Percentiles rank a stretch among this genome's conserved stretches.
Conservation (phyloP, 1,284 basidiomycete genomes). For the Papiliotrema flavescens region DNA sequence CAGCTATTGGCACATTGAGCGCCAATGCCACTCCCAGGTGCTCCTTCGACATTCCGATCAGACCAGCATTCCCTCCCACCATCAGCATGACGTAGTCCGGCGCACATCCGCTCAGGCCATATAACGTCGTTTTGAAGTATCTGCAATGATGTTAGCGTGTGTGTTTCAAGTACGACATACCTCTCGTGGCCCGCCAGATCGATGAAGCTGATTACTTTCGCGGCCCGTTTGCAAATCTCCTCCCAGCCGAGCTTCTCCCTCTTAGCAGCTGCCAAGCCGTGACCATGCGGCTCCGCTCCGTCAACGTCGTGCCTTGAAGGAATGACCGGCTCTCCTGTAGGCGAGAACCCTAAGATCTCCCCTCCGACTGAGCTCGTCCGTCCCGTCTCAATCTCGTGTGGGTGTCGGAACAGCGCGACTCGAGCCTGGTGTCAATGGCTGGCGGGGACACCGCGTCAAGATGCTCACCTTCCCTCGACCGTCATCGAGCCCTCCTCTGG, state of each 20-base stretch:
- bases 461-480: slow-evolving; percentile 69
- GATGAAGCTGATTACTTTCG: slow-evolving; percentile 94
- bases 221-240: slow-evolving; percentile 83
- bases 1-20: slow-evolving; percentile 85
- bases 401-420: slow-evolving; percentile 89
- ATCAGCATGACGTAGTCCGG: slow-evolving; percentile 95
- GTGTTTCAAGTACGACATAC: slow-evolving; percentile 54
- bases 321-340: slow-evolving; percentile 69
- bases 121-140: slow-evolving; percentile 79
- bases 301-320: slow-evolving; percentile 55
- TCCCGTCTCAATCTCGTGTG: slow-evolving; percentile 95
- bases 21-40: slow-evolving; percentile 93
- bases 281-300: slow-evolving; percentile 64
- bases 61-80: slow-evolving; percentile 87
- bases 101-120: slow-evolving; percentile 87
- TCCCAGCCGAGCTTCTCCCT: slow-evolving; percentile 92
- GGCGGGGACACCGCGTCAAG: background rate
- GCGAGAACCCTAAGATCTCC: slow-evolving; percentile 88
- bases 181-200: slow-evolving; percentile 88
- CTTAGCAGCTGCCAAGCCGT: slow-evolving; percentile 54
- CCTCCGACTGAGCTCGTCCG: slow-evolving; percentile 92
- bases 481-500: slow-evolving; percentile 80
- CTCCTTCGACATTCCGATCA: slow-evolving; percentile 98
- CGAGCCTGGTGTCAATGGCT: slow-evolving; percentile 57
- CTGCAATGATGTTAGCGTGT: slow-evolving; percentile 13